Evolutionary conservation across 2,329 filamentous ascomycete species (phyloP), one percentile per base, ranked within the genome.

Genomic region (Epicoccum nigrum): DNA sequence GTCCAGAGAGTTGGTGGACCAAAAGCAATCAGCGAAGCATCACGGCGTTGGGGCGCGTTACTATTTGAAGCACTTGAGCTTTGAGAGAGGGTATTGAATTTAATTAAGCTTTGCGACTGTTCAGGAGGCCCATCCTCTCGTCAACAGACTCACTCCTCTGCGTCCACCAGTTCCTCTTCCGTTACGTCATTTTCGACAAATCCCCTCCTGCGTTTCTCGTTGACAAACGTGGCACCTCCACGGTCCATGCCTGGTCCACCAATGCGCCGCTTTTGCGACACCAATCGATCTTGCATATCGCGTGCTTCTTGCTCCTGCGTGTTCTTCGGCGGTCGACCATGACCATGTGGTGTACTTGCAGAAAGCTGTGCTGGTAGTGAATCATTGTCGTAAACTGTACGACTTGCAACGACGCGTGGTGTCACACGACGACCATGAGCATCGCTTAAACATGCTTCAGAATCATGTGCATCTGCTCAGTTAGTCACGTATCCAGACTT

Each of bases 221-320:
- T 85, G 4, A 79, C 82, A 5, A 86, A 67, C 17, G 75, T 78
- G 32, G 77, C 77, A 4, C 83, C 83, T 32, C 77, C 79, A 35
- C 76, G 73, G 47, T 83, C 82, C 59, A 85, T 73, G 0, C 78
- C 80, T 12, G 70, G 70, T 3, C 79, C 74, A 2, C 83, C 83
- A 55, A 83, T 71, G 17, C 74, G 72, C 40, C 72, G 72, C 63
- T 84, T 84, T 53, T 77, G 77, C 34, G 74, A 72, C 27, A 77
- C 71, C 27, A 84, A 70, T 7, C 77, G 76, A 44, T 72, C 68
- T 13, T 78, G 59, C 3, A 78, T 71, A 38, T 79, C 74, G 32
- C 69, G 60, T 4, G 79, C 79, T 44, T 80, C 78, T 16, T 79
- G 68, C 46, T 77, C 74, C n/a, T 74, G 68, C 1, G 51, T 45